phyloP scores from a whole-genome alignment of 495 filamentous ascomycete genomes.

The Penicillium cinerascens region DNA sequence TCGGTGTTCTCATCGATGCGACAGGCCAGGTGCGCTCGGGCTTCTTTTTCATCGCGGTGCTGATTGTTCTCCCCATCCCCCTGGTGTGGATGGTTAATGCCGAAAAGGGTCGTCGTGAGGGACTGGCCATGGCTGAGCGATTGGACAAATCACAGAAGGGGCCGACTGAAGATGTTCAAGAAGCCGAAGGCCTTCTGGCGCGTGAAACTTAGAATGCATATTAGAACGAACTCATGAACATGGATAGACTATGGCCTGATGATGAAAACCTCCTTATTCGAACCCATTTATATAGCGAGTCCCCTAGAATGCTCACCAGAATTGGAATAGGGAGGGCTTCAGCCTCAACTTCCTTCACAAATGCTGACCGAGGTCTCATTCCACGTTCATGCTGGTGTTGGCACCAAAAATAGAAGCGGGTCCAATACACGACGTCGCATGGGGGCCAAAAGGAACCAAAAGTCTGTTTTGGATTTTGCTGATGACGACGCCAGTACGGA shows the following conservation, averaged over 20 bases:
- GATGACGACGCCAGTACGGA: no score
- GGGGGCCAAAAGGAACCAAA: no score
- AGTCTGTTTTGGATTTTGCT: no score
- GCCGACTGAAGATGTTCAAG: conserved; percentile 13
- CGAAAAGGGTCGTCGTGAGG: conserved; percentile 72
- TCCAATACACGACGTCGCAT: no score
- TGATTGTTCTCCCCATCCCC: conserved; percentile 74
- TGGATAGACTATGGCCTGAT: not conserved
- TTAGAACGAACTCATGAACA: not conserved
- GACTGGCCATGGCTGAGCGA: conserved; percentile 57
- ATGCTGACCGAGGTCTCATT: no score
- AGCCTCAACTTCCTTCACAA: no score
- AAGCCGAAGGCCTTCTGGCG: conserved; percentile 33
- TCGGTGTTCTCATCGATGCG: conserved; percentile 76
- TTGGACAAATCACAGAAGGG: conserved; percentile 39
- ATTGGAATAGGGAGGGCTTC: no score
- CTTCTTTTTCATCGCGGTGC: conserved; percentile 80
- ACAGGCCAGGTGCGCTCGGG: conserved; percentile 80
- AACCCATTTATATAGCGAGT: not conserved
- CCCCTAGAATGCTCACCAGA: not conserved
- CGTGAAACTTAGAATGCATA: conserved; percentile 3
- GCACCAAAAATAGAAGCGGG: no score
- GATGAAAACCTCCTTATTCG: not conserved
- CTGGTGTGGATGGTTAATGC: conserved; percentile 77
- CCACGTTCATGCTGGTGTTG: no score